Evolutionary conservation across 148 eudicot genomes (phyloP), one percentile per base, ranked within the genome.

Genomic region (Agrostemma githago): DNA sequence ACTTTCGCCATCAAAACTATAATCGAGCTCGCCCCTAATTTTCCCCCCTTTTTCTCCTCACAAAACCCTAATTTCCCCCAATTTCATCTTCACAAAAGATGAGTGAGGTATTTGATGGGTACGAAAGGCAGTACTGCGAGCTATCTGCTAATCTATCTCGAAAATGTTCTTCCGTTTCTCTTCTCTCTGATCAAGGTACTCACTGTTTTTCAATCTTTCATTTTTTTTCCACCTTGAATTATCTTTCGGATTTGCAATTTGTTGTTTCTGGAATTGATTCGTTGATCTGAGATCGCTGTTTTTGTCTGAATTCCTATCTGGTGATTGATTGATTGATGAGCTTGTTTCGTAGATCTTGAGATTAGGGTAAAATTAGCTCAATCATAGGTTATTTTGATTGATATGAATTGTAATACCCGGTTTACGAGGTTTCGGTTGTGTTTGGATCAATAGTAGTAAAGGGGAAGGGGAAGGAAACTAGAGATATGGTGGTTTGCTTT

Each of bases 71-170:
- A 38, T 26, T 70, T 40, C 70, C 19, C 63, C 19, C 63, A 26
- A 70, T 15, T 54, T 20, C 42, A 40, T 46, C 64, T 56, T 66
- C 61, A 67, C 72, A 48, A 67, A 84, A 79, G 57, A 88, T 88
- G 89, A 88, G 89, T 82, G 86, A 84, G 77, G 92, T 86, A 2
- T 88, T 88, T 60, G 92, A 88, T 75, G 89, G 88, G 10, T 88
- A 88, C 70, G 92, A 88, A 81, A 84, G 92, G 10, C 92, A 88
- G 75, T 88, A 88, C 79, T 88, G 92, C 46, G 92, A 88, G 62
- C 84, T 88, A 10, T 88, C 92, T 4, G 85, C 88, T 10, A 86
- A 81, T 82, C 84, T 88, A 44, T 84, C 92, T 68, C 62, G 88
- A 54, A 86, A 83, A 81, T 88, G 89, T 79, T 84, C 84, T 57